Base-by-base conservation (phyloP, 1,139 yeast genomes). In the Lipomyces yarrowii region DNA sequence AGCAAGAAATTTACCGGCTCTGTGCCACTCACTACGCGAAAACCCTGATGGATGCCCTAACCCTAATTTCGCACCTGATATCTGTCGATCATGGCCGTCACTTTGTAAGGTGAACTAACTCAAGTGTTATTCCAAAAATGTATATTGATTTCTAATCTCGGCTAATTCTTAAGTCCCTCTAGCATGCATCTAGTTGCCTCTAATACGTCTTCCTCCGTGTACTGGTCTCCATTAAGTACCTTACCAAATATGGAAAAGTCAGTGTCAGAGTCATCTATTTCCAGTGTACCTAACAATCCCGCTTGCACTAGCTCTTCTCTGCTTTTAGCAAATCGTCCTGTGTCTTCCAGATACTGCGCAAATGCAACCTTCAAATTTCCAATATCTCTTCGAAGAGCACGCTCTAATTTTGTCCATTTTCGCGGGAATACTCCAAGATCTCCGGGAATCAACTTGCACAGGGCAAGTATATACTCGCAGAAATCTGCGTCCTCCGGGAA, bases 401-500 rank as follows among this genome's bases (percentile, higher is more conserved):
- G 61, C 23, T 65, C 71, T 11, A 35, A 32, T 7, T 35, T 39
- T 8, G 61, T 56, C 70, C 71, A 70, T 21, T 55, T 59, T 3
- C 64, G 67, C 26, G 72, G 72, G 30, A 59, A 46, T n/a, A 62
- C 42, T 11, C 72, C 71, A 7, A 54, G 13, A 10, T 65, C 62
- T 15, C 62, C 68, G 13, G 67, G 65, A 13, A 67, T 62, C 15
- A 61, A 57, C 33, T 35, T 18, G 55, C 69, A 59, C 7, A 64
- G 55, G 26, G 75, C 76, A 65, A 79, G 79, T 58, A 84, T 75
- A 30, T 72, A 69, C 61, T 79, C 77, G 61, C 81, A 77, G 73
- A 83, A 85, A 23, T 79, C 79, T 3, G 83, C 82, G 69, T 86
- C 88, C 57, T 77, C 78, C 1, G 87, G 88, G 71, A 75, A 83